Percentiles rank a stretch among this genome's conserved stretches.
phyloP scores from a whole-genome alignment of 768 basidiomycete genomes.

The Macrolepiota fuliginosa region DNA sequence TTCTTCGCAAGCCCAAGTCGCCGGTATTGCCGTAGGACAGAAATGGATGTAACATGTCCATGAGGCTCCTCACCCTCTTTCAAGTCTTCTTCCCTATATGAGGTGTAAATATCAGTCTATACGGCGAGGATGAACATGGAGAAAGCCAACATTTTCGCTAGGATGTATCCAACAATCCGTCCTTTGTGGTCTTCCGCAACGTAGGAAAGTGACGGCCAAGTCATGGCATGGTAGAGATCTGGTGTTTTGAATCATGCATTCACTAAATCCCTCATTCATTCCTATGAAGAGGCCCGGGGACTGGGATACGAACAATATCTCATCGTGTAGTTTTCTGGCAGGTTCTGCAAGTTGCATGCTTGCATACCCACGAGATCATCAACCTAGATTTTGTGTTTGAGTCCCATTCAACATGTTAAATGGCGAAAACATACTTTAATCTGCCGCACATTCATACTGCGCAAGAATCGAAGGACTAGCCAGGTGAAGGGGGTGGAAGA shows the following conservation, averaged over 20 bases:
- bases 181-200: constrained; percentile 93
- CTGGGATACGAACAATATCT: constrained; percentile 57
- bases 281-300: constrained; percentile 4
- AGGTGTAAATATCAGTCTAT: neutral
- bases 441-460: constrained; percentile 43
- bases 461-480: neutral
- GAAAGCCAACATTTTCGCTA: constrained; percentile 84
- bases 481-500: neutral
- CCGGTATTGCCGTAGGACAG: constrained; percentile 87
- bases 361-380: constrained; percentile 95
- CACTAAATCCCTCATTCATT: constrained; percentile 8
- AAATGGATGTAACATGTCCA: constrained; percentile 97
- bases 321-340: constrained; percentile 93
- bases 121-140: neutral
- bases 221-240: constrained; percentile 89
- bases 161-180: constrained; percentile 90
- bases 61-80: constrained; percentile 66
- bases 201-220: constrained; percentile 95
- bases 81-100: constrained; percentile 61
- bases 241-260: constrained; percentile 10
- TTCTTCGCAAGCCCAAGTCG: constrained; percentile 92
- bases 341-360: constrained; percentile 90
- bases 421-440: constrained; percentile 30
- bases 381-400: constrained; percentile 43
- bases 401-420: neutral